Evolutionary conservation across 306 rosid species (phyloP).

Genomic region (Quillaja saponaria): DNA sequence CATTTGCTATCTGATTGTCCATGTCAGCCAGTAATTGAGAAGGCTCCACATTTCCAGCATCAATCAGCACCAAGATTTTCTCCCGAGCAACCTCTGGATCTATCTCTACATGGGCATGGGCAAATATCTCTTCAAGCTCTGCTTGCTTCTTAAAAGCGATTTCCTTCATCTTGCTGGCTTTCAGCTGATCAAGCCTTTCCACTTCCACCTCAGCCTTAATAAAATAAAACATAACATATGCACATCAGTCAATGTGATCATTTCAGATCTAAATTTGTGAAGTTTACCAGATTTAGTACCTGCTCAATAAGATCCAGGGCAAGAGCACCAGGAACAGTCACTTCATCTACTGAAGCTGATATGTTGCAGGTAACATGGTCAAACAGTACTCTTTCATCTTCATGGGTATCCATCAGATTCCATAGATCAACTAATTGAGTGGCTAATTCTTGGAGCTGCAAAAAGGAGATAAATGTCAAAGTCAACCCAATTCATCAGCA

Average conservation of each 20-base stretch:
- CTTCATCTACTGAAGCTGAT: slow-evolving; percentile 96
- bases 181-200: slow-evolving; percentile 95
- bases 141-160: slow-evolving; percentile 93
- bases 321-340: slow-evolving; percentile 94
- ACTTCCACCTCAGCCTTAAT: slow-evolving; percentile 96
- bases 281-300: slow-evolving; percentile 47
- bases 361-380: slow-evolving; percentile 96
- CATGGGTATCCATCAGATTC: slow-evolving; percentile 98
- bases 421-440: slow-evolving; percentile 89
- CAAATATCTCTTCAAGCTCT: slow-evolving; percentile 89
- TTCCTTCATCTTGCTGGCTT: slow-evolving; percentile 98
- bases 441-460: slow-evolving; percentile 95
- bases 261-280: slow-evolving; percentile 17
- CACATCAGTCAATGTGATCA: slow-evolving; percentile 9
- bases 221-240: slow-evolving; percentile 24
- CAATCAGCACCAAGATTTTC: slow-evolving; percentile 80
- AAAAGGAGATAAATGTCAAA: slow-evolving; percentile 18
- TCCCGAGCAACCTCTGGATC: slow-evolving; percentile 90
- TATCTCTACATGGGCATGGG: slow-evolving; percentile 81
- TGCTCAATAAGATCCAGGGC: slow-evolving; percentile 90
- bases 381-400: slow-evolving; percentile 81
- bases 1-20: slow-evolving; percentile 91
- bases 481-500: background rate
- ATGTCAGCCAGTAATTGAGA: slow-evolving; percentile 85
- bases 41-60: slow-evolving; percentile 85